Evolutionary conservation across 805 yeast genomes (phyloP).

Genomic region (Cyberlindnera maclurae): DNA sequence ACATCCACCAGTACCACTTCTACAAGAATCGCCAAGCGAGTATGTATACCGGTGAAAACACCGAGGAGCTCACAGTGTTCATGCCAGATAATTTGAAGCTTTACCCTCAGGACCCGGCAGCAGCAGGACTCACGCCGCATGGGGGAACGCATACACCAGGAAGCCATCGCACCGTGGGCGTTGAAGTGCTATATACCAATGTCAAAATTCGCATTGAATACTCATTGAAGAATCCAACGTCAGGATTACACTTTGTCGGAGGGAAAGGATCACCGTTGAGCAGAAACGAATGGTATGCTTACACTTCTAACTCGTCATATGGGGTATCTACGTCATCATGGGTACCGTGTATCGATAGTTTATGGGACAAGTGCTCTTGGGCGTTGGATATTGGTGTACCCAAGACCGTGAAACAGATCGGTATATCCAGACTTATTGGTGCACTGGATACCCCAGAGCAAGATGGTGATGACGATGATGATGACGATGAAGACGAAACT

Average conservation of each 20-base stretch:
- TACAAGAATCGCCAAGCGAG: slow-evolving; percentile 46
- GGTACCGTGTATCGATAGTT: slow-evolving; percentile 92
- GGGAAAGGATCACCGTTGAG: slow-evolving; percentile 37
- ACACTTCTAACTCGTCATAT: slow-evolving; percentile 71
- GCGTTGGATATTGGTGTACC: slow-evolving; percentile 83
- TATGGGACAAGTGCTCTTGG: slow-evolving; percentile 90
- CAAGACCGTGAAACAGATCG: slow-evolving; percentile 67
- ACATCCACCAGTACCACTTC: slow-evolving; percentile 50
- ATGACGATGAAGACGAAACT: slow-evolving; percentile 25
- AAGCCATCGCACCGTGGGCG: slow-evolving; percentile 20
- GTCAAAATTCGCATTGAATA: slow-evolving; percentile 65
- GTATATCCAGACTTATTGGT: slow-evolving; percentile 29
- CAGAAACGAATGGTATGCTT: slow-evolving; percentile 67
- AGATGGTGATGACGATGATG: slow-evolving; percentile 25
- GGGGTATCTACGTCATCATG: slow-evolving; percentile 88
- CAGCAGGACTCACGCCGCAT: slow-evolving; percentile 29
- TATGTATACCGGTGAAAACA: slow-evolving; percentile 43
- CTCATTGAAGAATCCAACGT: slow-evolving; percentile 52
- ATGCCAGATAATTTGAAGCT: slow-evolving; percentile 64
- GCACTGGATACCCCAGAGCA: slow-evolving; percentile 12
- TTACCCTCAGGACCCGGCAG: slow-evolving; percentile 45
- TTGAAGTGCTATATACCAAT: slow-evolving; percentile 60
- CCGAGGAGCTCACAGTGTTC: slow-evolving; percentile 58
- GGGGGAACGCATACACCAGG: slow-evolving; percentile 32
- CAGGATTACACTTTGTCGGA: slow-evolving; percentile 73